Base-by-base conservation (phyloP, 2,329 filamentous ascomycete species). In the Fusarium bactridioides region DNA sequence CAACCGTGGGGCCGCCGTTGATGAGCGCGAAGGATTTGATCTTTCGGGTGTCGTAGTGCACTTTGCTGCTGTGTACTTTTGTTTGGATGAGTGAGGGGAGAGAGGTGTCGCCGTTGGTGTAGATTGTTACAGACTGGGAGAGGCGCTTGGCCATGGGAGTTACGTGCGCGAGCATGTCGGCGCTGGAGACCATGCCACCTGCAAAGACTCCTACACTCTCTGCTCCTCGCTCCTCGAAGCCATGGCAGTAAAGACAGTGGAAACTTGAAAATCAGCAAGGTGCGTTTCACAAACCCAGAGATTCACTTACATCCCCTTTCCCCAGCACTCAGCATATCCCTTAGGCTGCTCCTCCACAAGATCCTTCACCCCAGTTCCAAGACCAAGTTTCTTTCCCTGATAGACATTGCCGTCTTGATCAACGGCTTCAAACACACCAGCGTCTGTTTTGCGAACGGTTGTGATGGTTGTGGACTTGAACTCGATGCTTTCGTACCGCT, bases 231-330 rank as follows among this genome's bases (percentile, higher is more conserved):
- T 90, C 86, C 69, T 91, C 89, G 75, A 84, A 90, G 9, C 89
- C 89, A 69, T 90, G 84, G 77, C 88, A 91, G 73, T 86, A 89
- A 3, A 90, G 82, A 71, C 88, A 91, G 73, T 90, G 88, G 70
- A 87, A 90, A 48, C 84, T 45, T 29, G 1, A 25, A 3, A 16
- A 31, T 75, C 31, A 72, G 62, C 25, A 33, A 48, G 15, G 55
- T 41, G 41, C 21, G 33, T 35, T 15, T 33, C 31, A 33, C 4
- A 7, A 19, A 8, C 23, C 2, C 7, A 11, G 15, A 38, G 16
- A 21, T 21, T 7, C 12, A 79, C 83, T 81, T 70, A 87, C 84
- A 88, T 86, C 35, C 83, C 82, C 48, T 77, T 80, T 13, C 82
- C 86, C 88, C 88, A 91, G 61, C 86, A 86, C 44, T 89, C 85